Evolutionary conservation across 2,329 filamentous ascomycete genomes (phyloP).

Genomic region (Alternaria sp.): DNA sequence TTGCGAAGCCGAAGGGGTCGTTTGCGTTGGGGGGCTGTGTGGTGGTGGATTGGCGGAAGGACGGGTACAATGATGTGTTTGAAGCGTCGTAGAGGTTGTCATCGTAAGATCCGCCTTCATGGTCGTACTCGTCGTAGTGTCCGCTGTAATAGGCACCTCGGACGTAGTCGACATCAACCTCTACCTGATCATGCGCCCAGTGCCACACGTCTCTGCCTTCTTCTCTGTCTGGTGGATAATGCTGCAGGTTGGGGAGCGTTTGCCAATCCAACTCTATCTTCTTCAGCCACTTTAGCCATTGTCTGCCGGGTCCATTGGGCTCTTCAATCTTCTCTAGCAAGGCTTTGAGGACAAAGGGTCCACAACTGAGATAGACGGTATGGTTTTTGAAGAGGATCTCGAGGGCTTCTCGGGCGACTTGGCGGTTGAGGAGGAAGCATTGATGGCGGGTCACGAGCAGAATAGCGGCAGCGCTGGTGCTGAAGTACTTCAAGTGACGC

Average conservation of each 20-base stretch:
- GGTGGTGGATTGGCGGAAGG: slow-evolving; percentile 26
- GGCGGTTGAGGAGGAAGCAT: slow-evolving; percentile 46
- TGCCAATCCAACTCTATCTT: slow-evolving; percentile 48
- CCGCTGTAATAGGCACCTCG: slow-evolving; percentile 36
- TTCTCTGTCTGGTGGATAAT: slow-evolving; percentile 43
- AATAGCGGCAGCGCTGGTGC: slow-evolving; percentile 42
- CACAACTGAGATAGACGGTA: slow-evolving; percentile 46
- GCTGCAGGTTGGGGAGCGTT: slow-evolving; percentile 46
- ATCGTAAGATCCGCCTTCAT: slow-evolving; percentile 47
- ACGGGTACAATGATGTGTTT: slow-evolving; percentile 40
- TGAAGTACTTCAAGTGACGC: slow-evolving; percentile 45
- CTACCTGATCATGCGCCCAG: slow-evolving; percentile 34
- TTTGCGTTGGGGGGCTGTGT: slow-evolving; percentile 19
- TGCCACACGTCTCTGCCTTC: slow-evolving; percentile 38
- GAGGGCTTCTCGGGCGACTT: slow-evolving; percentile 48
- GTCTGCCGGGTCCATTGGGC: slow-evolving; percentile 32
- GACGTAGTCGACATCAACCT: slow-evolving; percentile 44
- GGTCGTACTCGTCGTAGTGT: slow-evolving; percentile 48
- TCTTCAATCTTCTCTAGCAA: slow-evolving; percentile 42
- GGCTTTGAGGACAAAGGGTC: slow-evolving; percentile 47
- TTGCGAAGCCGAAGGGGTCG: slow-evolving; percentile 44
- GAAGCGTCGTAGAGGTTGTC: slow-evolving; percentile 47
- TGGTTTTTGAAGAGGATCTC: slow-evolving; percentile 48
- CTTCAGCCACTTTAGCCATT: slow-evolving; percentile 46
- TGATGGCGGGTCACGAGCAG: slow-evolving; percentile 48